These are phyloP conservation scores for Phialemoniopsis sp. DNA, from an alignment of 2,329 filamentous ascomycete species.

Conservation along the genomic window DNA sequence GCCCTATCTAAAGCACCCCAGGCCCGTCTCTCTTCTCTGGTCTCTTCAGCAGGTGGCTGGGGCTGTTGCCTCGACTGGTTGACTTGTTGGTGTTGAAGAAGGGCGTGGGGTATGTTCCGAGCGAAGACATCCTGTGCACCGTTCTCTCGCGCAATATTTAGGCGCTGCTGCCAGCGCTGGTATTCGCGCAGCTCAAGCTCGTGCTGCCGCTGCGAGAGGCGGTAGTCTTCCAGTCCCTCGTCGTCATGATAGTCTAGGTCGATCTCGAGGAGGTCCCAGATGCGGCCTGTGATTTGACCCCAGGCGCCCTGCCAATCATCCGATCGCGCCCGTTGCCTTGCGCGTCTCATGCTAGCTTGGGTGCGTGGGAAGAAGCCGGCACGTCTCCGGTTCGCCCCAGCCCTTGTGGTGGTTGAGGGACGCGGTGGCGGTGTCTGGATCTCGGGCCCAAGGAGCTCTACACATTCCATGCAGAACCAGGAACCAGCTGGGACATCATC, in stretches of 20 bases:
- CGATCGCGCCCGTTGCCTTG: constrained; percentile 61
- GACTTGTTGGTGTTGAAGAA: constrained; percentile 41
- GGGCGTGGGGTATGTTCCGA: constrained; percentile 49
- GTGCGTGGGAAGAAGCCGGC: constrained; percentile 48
- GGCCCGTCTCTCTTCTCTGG: constrained; percentile 73
- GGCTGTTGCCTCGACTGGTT: constrained; percentile 45
- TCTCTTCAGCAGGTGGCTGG: constrained; percentile 59
- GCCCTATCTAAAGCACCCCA: constrained; percentile 92
- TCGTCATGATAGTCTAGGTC: constrained; percentile 86
- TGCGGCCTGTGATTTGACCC: constrained; percentile 57
- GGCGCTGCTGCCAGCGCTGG: constrained; percentile 77
- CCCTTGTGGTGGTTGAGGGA: constrained; percentile 16
- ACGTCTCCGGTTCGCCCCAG: constrained; percentile 10
- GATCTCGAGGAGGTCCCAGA: constrained; percentile 66
- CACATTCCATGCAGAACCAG: constrained; percentile 91
- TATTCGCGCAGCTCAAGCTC: constrained; percentile 53
- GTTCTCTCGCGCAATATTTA: constrained; percentile 76
- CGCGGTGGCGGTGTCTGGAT: constrained; percentile 22
- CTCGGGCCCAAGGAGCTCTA: constrained; percentile 41
- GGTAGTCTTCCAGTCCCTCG: constrained; percentile 46
- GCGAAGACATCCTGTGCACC: constrained; percentile 72
- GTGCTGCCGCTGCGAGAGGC: constrained; percentile 46
- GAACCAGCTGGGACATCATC: constrained; percentile 69
- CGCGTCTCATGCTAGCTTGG: constrained; percentile 50
- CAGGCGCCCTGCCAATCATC: constrained; percentile 89